Conservation (phyloP, 495 filamentous ascomycete species). For the Patellaria atrata region DNA sequence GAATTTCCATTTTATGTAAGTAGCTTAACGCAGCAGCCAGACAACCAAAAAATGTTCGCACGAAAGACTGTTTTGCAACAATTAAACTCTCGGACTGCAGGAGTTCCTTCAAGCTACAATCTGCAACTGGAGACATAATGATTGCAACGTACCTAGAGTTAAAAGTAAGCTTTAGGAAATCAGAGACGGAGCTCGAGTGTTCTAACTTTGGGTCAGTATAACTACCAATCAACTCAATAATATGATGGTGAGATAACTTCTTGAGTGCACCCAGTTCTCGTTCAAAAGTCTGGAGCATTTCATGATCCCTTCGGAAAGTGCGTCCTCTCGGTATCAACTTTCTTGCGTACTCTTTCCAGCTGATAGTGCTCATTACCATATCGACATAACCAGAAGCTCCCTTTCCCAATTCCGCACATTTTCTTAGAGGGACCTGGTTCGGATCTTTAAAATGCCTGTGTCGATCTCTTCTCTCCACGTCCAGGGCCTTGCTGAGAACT, state of each 20-base stretch:
- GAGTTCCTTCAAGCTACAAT: conserved; percentile 9
- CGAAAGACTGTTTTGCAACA: too few relatives aligned
- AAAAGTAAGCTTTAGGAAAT: too few relatives aligned
- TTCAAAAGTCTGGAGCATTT: conserved; percentile 6
- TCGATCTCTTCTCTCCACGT: conserved; percentile 10
- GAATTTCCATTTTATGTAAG: conserved; percentile 25
- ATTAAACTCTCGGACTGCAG: neutral
- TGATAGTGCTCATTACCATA: conserved; percentile 8
- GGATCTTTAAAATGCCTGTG: conserved; percentile 9
- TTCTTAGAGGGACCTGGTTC: conserved; percentile 5
- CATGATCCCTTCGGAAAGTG: conserved; percentile 5
- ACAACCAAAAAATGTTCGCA: conserved; percentile 28
- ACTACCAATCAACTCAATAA: conserved; percentile 17
- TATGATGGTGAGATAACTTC: conserved; percentile 8
- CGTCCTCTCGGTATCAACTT: conserved; percentile 8
- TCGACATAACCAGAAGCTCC: conserved; percentile 9
- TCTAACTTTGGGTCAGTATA: conserved; percentile 21
- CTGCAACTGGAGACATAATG: conserved; percentile 27
- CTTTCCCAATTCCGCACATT: neutral
- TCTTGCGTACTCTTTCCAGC: conserved; percentile 13
- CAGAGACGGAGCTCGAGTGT: too few relatives aligned
- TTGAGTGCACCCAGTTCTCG: conserved; percentile 11
- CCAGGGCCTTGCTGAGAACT: conserved; percentile 12
- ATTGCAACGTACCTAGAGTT: conserved; percentile 21
- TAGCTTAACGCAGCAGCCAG: conserved; percentile 26